These are phyloP conservation scores for Forsythia suspensa DNA, from an alignment of 257 asterid genomes.

Conservation along the genomic window DNA sequence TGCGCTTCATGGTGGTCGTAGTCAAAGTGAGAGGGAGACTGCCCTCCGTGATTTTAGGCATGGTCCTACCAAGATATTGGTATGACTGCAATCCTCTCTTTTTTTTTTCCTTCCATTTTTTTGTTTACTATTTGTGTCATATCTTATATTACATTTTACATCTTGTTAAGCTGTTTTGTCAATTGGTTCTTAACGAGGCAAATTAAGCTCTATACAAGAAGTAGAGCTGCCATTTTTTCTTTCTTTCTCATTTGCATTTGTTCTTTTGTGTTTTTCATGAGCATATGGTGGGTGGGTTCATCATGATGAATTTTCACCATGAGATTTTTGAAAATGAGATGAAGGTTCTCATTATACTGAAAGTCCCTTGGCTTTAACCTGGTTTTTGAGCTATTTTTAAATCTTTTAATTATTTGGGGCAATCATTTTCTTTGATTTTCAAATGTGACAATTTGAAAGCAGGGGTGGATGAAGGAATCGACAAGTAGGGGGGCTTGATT, in stretches of 20 bases:
- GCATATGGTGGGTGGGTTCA: slow-evolving; percentile 1
- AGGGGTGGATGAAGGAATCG: too few species aligned
- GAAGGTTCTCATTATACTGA: not conserved
- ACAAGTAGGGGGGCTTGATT: too few species aligned
- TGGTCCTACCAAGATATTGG: slow-evolving; percentile 76
- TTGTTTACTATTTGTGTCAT: not conserved
- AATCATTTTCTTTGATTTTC: not conserved
- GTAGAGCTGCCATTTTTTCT: slow-evolving; percentile 7
- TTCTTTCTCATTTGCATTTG: not conserved
- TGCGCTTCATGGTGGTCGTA: slow-evolving; percentile 93
- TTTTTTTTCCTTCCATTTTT: not conserved
- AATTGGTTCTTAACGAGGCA: not conserved
- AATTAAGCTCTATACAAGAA: slow-evolving; percentile 10
- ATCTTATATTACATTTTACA: slow-evolving; percentile 17
- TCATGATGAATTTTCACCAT: not conserved
- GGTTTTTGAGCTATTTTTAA: not conserved
- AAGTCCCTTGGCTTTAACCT: not conserved
- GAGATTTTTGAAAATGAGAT: not conserved
- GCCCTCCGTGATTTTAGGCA: slow-evolving; percentile 79
- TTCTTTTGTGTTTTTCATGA: not conserved
- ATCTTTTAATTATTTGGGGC: not conserved
- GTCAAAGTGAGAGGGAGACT: slow-evolving; percentile 84
- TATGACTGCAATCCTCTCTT: slow-evolving; percentile 24
- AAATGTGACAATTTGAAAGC: not conserved
- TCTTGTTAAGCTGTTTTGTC: slow-evolving; percentile 12